Base-by-base conservation (phyloP, 805 yeast genomes). In the Kazachstania psychrophila region DNA sequence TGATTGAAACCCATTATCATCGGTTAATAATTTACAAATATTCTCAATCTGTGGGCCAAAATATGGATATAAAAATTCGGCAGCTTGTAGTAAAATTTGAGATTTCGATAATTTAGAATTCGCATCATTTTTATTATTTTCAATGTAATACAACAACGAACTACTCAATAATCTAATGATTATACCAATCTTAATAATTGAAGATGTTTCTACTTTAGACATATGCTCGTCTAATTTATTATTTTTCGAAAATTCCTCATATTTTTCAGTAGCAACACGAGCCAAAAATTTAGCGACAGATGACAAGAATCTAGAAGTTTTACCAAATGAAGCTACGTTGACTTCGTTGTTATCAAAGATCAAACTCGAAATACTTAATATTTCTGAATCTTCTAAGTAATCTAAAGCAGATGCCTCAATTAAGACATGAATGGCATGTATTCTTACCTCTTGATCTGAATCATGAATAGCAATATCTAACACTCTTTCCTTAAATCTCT, bases 401-500 rank as follows among this genome's bases (percentile, higher is more conserved):
- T 88, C 89, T 15, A 73, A 57, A 27, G 68, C 66, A 10, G 71
- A 62, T 10, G 84, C 62, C 43, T 76, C 81, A 14, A 64, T 61
- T 15, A 84, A 60, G 2, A 84, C 61, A 15, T 61, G 52, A 3
- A 77, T 64, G 5, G 82, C 66, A 35, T 67, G 55, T 5, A 65
- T 49, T 47, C 77, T 71, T 1, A 80, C 83, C 27, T 65, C 65
- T 11, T 60, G 43, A 45, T 79, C 87, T 4, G 68, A 57, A 47
- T 79, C 86, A 37, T 62, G 60, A 16, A 66, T 48, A 1, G 76
- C 74, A 49, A 85, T 81, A 36, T 77, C 79, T 16, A 83, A 61
- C 23, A 86, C 56, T 48, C 85, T 77, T 5, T 60, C 58, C 45
- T 77, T 75, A 58, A 80, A 82, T 42, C 86, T 69, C 40, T 80